Conservation (phyloP, 768 basidiomycete genomes). For the Auriscalpium orientale region DNA sequence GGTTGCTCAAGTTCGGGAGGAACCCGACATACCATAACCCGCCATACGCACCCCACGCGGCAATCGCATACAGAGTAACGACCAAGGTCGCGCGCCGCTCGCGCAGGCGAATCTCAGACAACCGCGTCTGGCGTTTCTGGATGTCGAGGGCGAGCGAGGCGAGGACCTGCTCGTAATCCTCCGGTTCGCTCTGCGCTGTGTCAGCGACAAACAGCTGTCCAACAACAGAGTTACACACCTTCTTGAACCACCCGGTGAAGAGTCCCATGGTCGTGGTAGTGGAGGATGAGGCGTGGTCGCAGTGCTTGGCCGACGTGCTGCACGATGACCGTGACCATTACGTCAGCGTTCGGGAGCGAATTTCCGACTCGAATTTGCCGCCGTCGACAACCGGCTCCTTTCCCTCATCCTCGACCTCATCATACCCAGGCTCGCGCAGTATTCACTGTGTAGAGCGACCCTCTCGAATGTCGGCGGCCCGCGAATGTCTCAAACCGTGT, state of each 20-base stretch:
- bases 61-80: conserved; percentile 72
- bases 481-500: conserved; percentile 10
- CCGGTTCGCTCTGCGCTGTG: conserved; percentile 38
- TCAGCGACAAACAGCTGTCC: background rate
- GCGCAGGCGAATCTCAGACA: conserved; percentile 79
- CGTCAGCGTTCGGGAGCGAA: background rate
- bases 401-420: no score
- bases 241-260: conserved; percentile 17
- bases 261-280: conserved; percentile 9
- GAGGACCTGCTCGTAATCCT: conserved; percentile 75
- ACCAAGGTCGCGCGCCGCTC: conserved; percentile 74
- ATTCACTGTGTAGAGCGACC: background rate
- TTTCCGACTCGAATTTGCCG: background rate
- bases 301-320: no score
- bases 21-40: conserved; percentile 64
- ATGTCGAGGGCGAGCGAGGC: conserved; percentile 60
- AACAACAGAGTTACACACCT: conserved; percentile 5
- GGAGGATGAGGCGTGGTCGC: background rate
- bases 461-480: conserved; percentile 7
- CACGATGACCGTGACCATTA: no score
- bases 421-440: no score
- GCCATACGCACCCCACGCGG: conserved; percentile 65
- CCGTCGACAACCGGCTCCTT: no score
- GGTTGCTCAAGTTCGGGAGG: conserved; percentile 36
- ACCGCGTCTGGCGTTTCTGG: conserved; percentile 60